phyloP scores from a whole-genome alignment of 2,329 filamentous ascomycete genomes.

The Drechmeria coniospora region DNA sequence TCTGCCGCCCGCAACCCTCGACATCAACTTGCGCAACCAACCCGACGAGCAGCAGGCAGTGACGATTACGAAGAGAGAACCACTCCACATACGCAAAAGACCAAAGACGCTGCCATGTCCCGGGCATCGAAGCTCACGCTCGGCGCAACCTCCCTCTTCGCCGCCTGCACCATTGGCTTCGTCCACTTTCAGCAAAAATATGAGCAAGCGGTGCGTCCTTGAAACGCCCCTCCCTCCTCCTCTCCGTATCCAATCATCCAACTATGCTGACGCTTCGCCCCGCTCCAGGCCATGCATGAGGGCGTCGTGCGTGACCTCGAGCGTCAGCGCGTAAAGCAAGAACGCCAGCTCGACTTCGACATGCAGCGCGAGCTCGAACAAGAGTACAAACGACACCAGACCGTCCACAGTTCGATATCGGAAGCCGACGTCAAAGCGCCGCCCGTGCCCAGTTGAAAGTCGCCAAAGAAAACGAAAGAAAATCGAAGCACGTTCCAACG shows the following conservation, averaged over 20 bases:
- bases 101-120: slow-evolving; percentile 60
- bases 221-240: neutral
- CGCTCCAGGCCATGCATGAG: slow-evolving; percentile 71
- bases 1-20: no score
- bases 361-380: slow-evolving; percentile 73
- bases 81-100: no score
- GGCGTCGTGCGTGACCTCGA: slow-evolving; percentile 92
- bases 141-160: slow-evolving; percentile 58
- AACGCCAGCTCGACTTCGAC: slow-evolving; percentile 88
- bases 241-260: neutral
- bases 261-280: neutral
- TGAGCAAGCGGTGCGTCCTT: slow-evolving; percentile 57
- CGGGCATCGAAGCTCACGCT: slow-evolving; percentile 79
- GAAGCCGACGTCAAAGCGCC: slow-evolving; percentile 7
- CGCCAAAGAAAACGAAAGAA: no score
- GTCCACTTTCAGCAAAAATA: slow-evolving; percentile 81
- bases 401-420: slow-evolving; percentile 36
- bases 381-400: slow-evolving; percentile 82
- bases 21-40: no score
- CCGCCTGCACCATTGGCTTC: slow-evolving; percentile 61
- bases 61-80: neutral
- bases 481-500: no score
- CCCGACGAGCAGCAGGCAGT: no score
- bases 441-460: slow-evolving; percentile 10
- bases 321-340: slow-evolving; percentile 76